These are phyloP conservation scores for Zancudomyces culisetae DNA, from an alignment of 371 early-diverging fungal species.

Conservation along the genomic window DNA sequence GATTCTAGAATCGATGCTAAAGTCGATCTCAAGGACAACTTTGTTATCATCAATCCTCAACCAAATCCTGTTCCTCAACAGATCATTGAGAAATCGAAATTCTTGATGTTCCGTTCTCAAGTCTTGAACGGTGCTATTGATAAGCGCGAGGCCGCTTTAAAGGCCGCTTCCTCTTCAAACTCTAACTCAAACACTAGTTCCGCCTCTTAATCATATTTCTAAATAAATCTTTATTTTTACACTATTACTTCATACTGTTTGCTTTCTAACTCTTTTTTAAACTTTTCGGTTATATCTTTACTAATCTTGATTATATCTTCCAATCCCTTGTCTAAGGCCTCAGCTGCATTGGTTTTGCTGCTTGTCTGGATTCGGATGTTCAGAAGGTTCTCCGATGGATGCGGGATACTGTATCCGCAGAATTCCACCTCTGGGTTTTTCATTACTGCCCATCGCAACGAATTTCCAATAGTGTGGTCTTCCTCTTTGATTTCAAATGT, in stretches of 20 bases:
- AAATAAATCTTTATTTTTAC: neutral
- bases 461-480: constrained; percentile 93
- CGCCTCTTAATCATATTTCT: neutral
- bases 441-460: constrained; percentile 79
- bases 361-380: constrained; percentile 91
- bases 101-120: constrained; percentile 71
- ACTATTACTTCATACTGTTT: neutral
- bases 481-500: constrained; percentile 80
- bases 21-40: constrained; percentile 83
- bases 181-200: neutral
- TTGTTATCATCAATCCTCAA: constrained; percentile 77
- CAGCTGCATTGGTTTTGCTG: constrained; percentile 47
- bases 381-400: constrained; percentile 91
- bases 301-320: constrained; percentile 56
- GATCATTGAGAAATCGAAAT: constrained; percentile 82
- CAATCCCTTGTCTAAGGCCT: constrained; percentile 71
- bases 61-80: constrained; percentile 75
- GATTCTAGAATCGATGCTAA: constrained; percentile 90
- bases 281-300: constrained; percentile 6
- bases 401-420: constrained; percentile 98
- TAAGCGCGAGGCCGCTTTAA: constrained; percentile 40
- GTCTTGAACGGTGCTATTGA: constrained; percentile 75
- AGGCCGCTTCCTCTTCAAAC: constrained; percentile 10
- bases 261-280: constrained; percentile 7
- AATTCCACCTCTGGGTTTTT: constrained; percentile 83